These are phyloP conservation scores for Globisporangium emineosum DNA, from an alignment of 352 stramenopile genomes.

Conservation along the genomic window DNA sequence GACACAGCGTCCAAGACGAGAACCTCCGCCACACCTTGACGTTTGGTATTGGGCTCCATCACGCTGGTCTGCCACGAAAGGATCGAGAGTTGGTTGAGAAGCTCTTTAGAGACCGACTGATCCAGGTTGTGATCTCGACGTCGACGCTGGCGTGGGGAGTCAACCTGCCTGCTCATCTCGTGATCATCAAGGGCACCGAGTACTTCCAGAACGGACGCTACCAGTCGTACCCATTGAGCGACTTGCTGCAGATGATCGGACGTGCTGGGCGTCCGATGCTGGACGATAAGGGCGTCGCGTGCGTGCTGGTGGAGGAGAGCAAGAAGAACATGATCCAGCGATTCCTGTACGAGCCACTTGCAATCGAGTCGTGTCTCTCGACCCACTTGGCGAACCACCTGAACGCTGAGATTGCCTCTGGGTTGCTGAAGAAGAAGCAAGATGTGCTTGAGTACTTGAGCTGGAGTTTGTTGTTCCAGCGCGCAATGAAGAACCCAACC, in stretches of 20 bases:
- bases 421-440: slow-evolving; percentile 79
- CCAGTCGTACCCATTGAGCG: slow-evolving; percentile 97
- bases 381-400: slow-evolving; percentile 92
- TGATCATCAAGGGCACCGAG: slow-evolving; percentile 99
- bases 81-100: slow-evolving; percentile 97
- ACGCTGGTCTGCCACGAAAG: slow-evolving; percentile 84
- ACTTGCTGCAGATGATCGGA: slow-evolving; percentile 99
- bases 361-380: slow-evolving; percentile 95
- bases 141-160: slow-evolving; percentile 94
- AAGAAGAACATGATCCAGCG: slow-evolving; percentile 99
- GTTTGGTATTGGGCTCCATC: slow-evolving; percentile 98
- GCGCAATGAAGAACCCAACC: slow-evolving; percentile 94
- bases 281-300: slow-evolving; percentile 93
- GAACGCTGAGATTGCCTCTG: slow-evolving; percentile 95
- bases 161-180: slow-evolving; percentile 97
- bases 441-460: slow-evolving; percentile 95
- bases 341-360: slow-evolving; percentile 97
- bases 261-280: slow-evolving; percentile 95
- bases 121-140: slow-evolving; percentile 94
- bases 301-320: slow-evolving; percentile 95
- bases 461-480: slow-evolving; percentile 97
- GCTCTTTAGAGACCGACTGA: slow-evolving; percentile 94
- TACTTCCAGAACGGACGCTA: slow-evolving; percentile 95
- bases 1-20: slow-evolving; percentile 85
- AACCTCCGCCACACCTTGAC: slow-evolving; percentile 94